A percentile compares a stretch with the other conserved stretches of the same genome.
These are phyloP conservation scores for Acrocalymma vagum DNA, from an alignment of 2,329 filamentous ascomycete genomes.

Conservation along the genomic window DNA sequence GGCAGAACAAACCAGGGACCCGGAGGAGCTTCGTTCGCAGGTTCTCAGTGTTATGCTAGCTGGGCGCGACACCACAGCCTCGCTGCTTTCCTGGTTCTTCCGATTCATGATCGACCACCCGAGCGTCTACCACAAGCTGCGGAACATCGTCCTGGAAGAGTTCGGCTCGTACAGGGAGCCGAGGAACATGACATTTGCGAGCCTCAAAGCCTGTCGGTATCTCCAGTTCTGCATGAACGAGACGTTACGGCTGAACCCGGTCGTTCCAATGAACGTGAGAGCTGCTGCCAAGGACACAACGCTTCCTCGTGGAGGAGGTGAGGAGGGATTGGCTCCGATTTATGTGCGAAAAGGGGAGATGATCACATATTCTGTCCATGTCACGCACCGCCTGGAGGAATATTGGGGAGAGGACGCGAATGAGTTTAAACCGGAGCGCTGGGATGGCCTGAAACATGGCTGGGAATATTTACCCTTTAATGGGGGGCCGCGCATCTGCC, in stretches of 20 bases:
- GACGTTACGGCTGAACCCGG: slow-evolving; percentile 62
- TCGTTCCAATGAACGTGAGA: slow-evolving; percentile 64
- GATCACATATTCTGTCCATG: slow-evolving; percentile 45
- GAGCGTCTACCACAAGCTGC: slow-evolving; percentile 45
- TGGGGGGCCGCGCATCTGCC: slow-evolving; percentile 31
- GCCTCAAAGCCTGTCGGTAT: no score
- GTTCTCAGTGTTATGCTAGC: slow-evolving; percentile 56
- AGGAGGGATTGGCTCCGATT: slow-evolving; percentile 58
- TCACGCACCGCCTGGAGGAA: slow-evolving; percentile 28
- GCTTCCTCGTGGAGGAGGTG: slow-evolving; percentile 60
- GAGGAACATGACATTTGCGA: slow-evolving; percentile 63
- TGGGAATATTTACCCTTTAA: slow-evolving; percentile 36
- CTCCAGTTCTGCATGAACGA: slow-evolving; percentile 68
- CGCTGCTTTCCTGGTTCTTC: slow-evolving; percentile 50
- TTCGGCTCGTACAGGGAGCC: slow-evolving; percentile 63
- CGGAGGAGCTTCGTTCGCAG: slow-evolving; percentile 52
- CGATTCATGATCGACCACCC: slow-evolving; percentile 50
- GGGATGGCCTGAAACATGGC: slow-evolving; percentile 17
- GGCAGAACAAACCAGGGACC: slow-evolving; percentile 55
- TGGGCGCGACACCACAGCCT: slow-evolving; percentile 51
- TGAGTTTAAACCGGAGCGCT: slow-evolving; percentile 31
- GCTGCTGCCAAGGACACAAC: slow-evolving; percentile 58
- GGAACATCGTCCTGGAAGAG: slow-evolving; percentile 45
- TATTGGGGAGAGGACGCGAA: slow-evolving; percentile 31
- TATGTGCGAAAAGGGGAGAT: slow-evolving; percentile 58